Percentiles rank a stretch among this genome's conserved stretches.
These are phyloP conservation scores for Isochrysis galbana DNA, from an alignment of 78 protist genomes.

Conservation along the genomic window DNA sequence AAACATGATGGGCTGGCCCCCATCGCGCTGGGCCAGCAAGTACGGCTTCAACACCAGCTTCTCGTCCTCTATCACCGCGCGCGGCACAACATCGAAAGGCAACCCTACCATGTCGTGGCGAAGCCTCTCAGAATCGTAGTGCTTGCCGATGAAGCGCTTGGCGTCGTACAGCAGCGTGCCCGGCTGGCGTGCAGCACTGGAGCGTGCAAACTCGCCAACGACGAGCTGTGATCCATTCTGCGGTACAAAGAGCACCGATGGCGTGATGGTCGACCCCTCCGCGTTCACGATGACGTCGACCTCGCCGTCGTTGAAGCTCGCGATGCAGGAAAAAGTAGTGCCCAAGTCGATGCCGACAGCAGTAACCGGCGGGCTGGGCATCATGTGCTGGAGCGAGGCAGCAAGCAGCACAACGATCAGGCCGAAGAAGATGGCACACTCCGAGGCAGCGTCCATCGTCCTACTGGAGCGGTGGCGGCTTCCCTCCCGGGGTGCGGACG, in stretches of 20 bases:
- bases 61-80: not conserved
- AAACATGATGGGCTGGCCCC: not conserved
- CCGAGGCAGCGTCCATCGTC: not conserved
- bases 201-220: not conserved
- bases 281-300: not conserved
- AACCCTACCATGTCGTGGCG: not conserved
- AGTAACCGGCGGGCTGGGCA: not conserved
- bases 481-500: too few relatives aligned
- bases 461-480: too few relatives aligned
- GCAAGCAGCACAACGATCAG: not conserved
- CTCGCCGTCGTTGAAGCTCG: constrained; percentile 15
- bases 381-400: not conserved
- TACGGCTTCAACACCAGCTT: not conserved
- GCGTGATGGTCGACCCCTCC: constrained; percentile 8
- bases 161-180: constrained; percentile 22
- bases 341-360: constrained; percentile 51
- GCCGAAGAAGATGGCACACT: not conserved
- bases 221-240: not conserved
- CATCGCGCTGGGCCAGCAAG: not conserved
- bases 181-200: not conserved
- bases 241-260: constrained; percentile 3
- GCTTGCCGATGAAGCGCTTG: constrained; percentile 22
- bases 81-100: not conserved
- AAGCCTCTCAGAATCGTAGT: not conserved
- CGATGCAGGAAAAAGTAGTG: constrained; percentile 34